Conservation (phyloP, 345 rosid species). For the Camelina hispida region DNA sequence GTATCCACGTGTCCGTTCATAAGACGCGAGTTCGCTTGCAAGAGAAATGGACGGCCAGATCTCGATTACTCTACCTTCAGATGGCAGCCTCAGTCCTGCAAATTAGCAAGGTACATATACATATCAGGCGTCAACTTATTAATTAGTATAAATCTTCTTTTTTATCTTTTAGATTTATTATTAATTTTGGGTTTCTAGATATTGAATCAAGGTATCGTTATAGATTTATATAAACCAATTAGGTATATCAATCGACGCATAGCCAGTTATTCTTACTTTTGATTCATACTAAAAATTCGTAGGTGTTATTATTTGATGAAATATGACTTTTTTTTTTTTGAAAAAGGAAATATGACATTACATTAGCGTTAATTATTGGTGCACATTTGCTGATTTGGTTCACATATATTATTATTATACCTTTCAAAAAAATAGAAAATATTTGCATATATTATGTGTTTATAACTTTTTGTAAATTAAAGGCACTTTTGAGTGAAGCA, state of each 20-base stretch:
- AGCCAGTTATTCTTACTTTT: not conserved
- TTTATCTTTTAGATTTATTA: not conserved
- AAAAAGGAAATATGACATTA: conserved; percentile 23
- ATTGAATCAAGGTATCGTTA: not conserved
- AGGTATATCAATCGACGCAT: not conserved
- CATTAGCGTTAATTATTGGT: not conserved
- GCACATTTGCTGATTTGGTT: conserved; percentile 11
- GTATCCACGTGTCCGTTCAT: conserved; percentile 72
- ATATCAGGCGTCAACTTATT: not conserved
- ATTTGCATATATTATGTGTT: not conserved
- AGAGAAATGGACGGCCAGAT: conserved; percentile 78
- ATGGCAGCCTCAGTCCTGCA: conserved; percentile 78
- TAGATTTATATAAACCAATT: not conserved
- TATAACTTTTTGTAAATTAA: conserved; percentile 16
- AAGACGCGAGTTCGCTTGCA: conserved; percentile 65
- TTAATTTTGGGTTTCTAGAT: not conserved
- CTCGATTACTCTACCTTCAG: conserved; percentile 55
- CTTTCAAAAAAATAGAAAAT: conserved; percentile 9
- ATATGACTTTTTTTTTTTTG: too few species aligned
- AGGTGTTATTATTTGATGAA: conserved; percentile 10
- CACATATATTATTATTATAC: not conserved
- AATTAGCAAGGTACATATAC: conserved; percentile 52
- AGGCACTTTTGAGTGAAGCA: conserved; percentile 21
- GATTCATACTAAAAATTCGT: not conserved
- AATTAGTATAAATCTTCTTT: too few species aligned